A percentile compares a stretch with the other conserved stretches of the same genome.
Evolutionary conservation across 305 asterid genomes (phyloP).

Genomic region (Vinca major): DNA sequence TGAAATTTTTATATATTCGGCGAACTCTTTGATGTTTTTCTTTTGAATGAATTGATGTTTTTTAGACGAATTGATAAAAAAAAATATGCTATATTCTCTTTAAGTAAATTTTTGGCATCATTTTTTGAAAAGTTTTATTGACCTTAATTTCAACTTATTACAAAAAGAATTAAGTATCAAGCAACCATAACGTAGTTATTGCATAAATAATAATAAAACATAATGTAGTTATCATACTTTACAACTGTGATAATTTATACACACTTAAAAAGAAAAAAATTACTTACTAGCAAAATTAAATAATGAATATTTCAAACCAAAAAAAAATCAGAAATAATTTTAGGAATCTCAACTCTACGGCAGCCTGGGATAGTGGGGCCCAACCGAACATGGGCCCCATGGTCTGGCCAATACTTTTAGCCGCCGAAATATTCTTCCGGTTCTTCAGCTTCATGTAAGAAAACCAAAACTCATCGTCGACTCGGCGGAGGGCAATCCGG

Average conservation of each 20-base stretch:
- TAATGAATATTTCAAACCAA: neutral
- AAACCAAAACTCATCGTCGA: conserved; percentile 3
- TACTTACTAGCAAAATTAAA: neutral
- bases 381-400: too few species aligned
- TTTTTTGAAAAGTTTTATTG: too few species aligned
- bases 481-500: neutral
- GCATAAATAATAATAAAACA: too few species aligned
- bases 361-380: neutral
- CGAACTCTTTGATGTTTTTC: too few species aligned
- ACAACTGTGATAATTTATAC: neutral
- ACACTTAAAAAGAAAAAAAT: neutral
- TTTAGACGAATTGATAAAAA: too few species aligned
- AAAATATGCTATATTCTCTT: too few species aligned
- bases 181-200: neutral
- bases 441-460: neutral
- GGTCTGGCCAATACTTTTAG: too few species aligned
- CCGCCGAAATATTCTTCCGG: neutral
- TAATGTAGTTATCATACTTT: neutral
- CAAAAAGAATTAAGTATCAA: neutral
- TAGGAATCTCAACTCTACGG: neutral
- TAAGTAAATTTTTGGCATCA: too few species aligned
- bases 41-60: too few species aligned
- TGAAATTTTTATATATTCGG: too few species aligned
- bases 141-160: neutral
- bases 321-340: neutral